Conservation (phyloP, 2,329 filamentous ascomycete species). For the Claviceps pazoutovae region DNA sequence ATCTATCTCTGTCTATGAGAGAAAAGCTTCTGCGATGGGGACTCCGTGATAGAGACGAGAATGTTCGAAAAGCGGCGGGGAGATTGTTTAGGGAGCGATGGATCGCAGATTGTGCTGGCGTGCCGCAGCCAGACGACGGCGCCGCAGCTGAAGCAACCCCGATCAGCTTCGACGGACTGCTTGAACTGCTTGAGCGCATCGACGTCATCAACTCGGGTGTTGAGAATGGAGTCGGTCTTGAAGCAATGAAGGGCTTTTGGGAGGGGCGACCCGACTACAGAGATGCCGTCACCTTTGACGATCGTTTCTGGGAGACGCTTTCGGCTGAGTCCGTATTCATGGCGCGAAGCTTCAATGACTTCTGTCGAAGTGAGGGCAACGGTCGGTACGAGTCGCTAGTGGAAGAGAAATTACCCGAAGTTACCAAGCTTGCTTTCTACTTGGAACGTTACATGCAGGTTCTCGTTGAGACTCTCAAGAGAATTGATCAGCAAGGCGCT, state of each 20-base stretch:
- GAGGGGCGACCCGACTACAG: conserved; percentile 75
- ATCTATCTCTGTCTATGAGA: conserved; percentile 82
- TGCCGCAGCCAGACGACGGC: conserved; percentile 43
- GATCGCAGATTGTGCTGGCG: conserved; percentile 86
- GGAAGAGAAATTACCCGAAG: conserved; percentile 90
- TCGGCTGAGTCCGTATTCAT: conserved; percentile 82
- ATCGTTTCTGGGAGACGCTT: conserved; percentile 67
- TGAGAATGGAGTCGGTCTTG: conserved; percentile 78
- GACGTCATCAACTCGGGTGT: conserved; percentile 83
- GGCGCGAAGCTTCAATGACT: conserved; percentile 85
- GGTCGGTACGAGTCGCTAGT: conserved; percentile 61
- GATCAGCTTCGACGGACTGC: conserved; percentile 66
- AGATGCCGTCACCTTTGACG: conserved; percentile 56
- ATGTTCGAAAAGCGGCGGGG: conserved; percentile 80
- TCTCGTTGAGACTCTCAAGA: conserved; percentile 49
- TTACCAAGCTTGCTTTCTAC: conserved; percentile 79
- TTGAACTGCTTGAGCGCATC: conserved; percentile 86
- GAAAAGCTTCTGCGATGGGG: conserved; percentile 95
- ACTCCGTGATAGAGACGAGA: conserved; percentile 82
- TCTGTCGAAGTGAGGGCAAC: conserved; percentile 62
- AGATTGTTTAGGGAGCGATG: conserved; percentile 88
- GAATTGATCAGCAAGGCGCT: conserved; percentile 38
- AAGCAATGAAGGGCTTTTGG: conserved; percentile 96
- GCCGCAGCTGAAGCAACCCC: conserved; percentile 41
- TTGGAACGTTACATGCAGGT: conserved; percentile 66